Evolutionary conservation across 2,329 filamentous ascomycete species (phyloP).

Genomic region (Pseudogymnoascus sp.): DNA sequence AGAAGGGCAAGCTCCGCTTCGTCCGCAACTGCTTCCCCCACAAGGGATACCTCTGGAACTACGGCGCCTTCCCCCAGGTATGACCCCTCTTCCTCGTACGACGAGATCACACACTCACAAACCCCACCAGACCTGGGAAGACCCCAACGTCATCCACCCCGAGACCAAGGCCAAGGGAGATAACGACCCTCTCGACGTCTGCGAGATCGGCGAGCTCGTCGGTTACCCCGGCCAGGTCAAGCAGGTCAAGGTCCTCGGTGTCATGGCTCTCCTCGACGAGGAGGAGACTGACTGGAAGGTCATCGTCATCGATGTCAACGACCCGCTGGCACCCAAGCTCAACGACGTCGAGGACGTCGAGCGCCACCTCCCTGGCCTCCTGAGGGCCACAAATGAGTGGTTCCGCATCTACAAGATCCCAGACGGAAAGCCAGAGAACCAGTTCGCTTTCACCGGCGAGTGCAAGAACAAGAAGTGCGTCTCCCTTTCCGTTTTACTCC

Average conservation of each 20-base stretch:
- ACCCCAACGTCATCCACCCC: constrained; percentile 89
- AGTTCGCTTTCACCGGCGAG: constrained; percentile 99
- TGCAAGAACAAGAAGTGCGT: constrained; percentile 97
- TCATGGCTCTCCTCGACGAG: constrained; percentile 98
- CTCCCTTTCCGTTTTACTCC: background rate
- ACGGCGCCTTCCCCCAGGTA: constrained; percentile 98
- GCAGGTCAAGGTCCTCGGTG: constrained; percentile 99
- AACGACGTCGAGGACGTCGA: constrained; percentile 99
- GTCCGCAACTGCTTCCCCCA: constrained; percentile 99
- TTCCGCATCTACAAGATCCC: constrained; percentile 99
- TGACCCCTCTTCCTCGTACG: constrained; percentile 23
- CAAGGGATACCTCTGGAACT: constrained; percentile 99
- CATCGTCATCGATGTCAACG: constrained; percentile 98
- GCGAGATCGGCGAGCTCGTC: constrained; percentile 98
- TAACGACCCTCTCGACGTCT: constrained; percentile 98
- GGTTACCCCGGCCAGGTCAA: constrained; percentile 95
- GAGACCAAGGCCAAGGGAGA: constrained; percentile 99
- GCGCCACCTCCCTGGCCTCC: constrained; percentile 90
- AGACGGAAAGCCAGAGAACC: constrained; percentile 99
- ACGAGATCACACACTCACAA: constrained; percentile 9
- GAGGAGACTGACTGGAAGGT: constrained; percentile 99
- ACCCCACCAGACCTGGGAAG: constrained; percentile 80
- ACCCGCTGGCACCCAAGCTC: constrained; percentile 90
- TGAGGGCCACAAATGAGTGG: constrained; percentile 99
- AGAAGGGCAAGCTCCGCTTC: constrained; percentile 99